Evolutionary conservation across 1,139 yeast species (phyloP).

Genomic region (Kurtzmaniella natalensis): DNA sequence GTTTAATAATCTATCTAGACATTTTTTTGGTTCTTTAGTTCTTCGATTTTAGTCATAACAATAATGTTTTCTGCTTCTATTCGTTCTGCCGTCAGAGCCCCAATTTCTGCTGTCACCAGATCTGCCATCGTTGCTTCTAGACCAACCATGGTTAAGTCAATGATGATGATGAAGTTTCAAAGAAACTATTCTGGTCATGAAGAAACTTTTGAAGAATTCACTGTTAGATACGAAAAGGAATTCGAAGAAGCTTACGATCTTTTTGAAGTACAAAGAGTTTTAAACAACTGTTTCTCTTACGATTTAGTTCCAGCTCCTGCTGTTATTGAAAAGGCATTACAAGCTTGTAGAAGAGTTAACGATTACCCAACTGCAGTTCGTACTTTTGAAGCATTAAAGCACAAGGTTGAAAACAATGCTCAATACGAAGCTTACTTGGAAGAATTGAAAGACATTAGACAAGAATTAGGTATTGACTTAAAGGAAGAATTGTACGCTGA

Average conservation of each 20-base stretch:
- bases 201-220: constrained; percentile 94
- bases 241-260: constrained; percentile 97
- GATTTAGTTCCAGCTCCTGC: constrained; percentile 98
- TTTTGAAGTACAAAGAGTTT: constrained; percentile 84
- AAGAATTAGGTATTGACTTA: constrained; percentile 89
- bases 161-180: constrained; percentile 17
- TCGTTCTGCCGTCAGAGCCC: constrained; percentile 52
- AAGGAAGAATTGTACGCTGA: constrained; percentile 77
- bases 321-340: constrained; percentile 91
- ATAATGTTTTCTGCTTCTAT: constrained; percentile 46
- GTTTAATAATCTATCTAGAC: too few relatives aligned
- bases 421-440: constrained; percentile 96
- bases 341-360: constrained; percentile 98
- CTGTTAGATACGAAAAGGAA: constrained; percentile 90
- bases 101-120: constrained; percentile 23
- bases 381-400: constrained; percentile 91
- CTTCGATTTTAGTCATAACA: not conserved
- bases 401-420: constrained; percentile 89
- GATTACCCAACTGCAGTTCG: constrained; percentile 98
- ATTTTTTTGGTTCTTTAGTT: too few relatives aligned
- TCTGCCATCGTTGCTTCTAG: constrained; percentile 17
- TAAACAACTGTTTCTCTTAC: constrained; percentile 96
- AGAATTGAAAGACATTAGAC: constrained; percentile 86
- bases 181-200: constrained; percentile 77
- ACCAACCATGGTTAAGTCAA: constrained; percentile 11